These are phyloP conservation scores for Botrytis fragariae DNA, from an alignment of 2,329 filamentous ascomycete species.

Conservation along the genomic window DNA sequence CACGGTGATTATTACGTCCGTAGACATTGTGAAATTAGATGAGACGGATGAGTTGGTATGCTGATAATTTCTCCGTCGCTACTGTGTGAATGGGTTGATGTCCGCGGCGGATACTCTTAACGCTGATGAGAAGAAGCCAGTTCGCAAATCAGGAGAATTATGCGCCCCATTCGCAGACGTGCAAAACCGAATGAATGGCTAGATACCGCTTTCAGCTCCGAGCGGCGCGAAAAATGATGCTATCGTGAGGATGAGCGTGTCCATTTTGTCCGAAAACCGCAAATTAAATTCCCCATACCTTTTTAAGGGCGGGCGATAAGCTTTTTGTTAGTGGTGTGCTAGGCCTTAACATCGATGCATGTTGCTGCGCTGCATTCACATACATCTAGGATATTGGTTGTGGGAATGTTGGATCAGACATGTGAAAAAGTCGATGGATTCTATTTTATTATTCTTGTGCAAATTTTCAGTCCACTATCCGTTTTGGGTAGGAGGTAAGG, in stretches of 20 bases:
- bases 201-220: constrained; percentile 5
- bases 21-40: neutral
- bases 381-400: neutral
- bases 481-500: neutral
- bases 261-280: neutral
- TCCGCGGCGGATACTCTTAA: constrained; percentile 5
- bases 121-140: neutral
- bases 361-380: neutral
- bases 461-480: neutral
- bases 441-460: neutral
- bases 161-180: constrained; percentile 6
- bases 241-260: neutral
- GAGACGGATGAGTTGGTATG: neutral
- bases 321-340: constrained; percentile 5
- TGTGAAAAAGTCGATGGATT: neutral
- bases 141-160: neutral
- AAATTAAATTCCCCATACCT: constrained; percentile 4
- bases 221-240: neutral
- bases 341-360: constrained; percentile 9
- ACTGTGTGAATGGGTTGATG: neutral
- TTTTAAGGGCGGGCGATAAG: constrained; percentile 12
- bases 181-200: neutral
- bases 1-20: neutral
- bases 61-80: constrained; percentile 4
- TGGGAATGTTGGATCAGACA: neutral